phyloP scores from a whole-genome alignment of 257 asterid genomes.

The Nicotiana attenuata region DNA sequence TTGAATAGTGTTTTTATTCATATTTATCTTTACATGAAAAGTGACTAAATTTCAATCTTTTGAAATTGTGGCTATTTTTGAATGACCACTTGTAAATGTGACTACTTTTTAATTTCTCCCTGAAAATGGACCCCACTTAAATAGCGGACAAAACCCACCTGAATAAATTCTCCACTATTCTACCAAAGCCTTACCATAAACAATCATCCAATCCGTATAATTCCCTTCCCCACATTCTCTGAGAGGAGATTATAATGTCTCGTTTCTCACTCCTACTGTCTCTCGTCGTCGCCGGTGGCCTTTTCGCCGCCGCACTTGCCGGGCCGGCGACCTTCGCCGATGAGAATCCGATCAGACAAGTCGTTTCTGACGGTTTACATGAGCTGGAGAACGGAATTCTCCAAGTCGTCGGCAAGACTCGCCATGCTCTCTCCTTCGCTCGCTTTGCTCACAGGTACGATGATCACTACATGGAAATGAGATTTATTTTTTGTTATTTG shows the following conservation, averaged over 20 bases:
- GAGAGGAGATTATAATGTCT: slow-evolving; percentile 34
- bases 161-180: not conserved
- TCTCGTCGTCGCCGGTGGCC: slow-evolving; percentile 8
- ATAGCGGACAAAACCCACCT: not conserved
- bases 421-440: slow-evolving; percentile 68
- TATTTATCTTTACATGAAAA: no score
- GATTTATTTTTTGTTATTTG: not conserved
- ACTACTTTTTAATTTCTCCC: no score
- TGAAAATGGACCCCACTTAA: not conserved
- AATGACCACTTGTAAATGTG: no score
- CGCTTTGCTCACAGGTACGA: slow-evolving; percentile 75
- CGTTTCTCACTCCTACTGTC: slow-evolving; percentile 19
- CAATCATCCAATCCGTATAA: not conserved
- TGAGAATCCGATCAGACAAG: slow-evolving; percentile 86
- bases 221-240: not conserved
- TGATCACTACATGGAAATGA: not conserved
- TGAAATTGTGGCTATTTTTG: no score
- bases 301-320: slow-evolving; percentile 28
- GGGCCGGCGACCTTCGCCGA: slow-evolving; percentile 32
- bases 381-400: slow-evolving; percentile 57
- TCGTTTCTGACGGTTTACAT: slow-evolving; percentile 54
- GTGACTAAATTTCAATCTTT: no score
- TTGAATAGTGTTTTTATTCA: no score
- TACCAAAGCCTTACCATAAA: not conserved
- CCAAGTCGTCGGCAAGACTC: slow-evolving; percentile 54